Conservation (phyloP, 164 flowering plant genomes). For the Sedum album region DNA sequence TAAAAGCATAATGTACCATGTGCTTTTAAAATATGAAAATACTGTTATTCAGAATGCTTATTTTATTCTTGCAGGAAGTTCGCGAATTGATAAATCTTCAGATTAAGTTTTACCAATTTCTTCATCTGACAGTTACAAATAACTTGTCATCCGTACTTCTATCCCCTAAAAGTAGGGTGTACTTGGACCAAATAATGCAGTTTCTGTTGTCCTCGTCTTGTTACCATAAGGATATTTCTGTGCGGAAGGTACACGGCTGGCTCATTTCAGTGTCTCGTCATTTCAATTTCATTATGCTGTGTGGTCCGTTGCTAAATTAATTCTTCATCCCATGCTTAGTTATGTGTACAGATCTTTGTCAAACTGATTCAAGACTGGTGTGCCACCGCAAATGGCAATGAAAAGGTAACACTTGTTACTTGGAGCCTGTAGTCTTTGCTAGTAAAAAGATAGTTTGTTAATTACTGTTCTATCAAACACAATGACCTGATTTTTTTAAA, state of each 20-base stretch:
- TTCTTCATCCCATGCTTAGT: conserved; percentile 29
- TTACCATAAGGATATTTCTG: conserved; percentile 70
- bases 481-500: not conserved
- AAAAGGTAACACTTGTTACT: conserved; percentile 42
- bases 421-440: not conserved
- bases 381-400: conserved; percentile 49
- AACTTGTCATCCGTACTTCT: conserved; percentile 78
- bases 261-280: not conserved
- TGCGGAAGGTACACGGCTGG: conserved; percentile 56
- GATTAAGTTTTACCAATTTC: conserved; percentile 65
- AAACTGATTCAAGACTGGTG: conserved; percentile 94
- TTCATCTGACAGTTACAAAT: conserved; percentile 77
- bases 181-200: conserved; percentile 72
- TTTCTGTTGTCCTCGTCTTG: conserved; percentile 59
- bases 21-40: not conserved
- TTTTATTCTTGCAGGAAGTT: conserved; percentile 52
- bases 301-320: conserved; percentile 2
- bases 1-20: not conserved
- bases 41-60: not conserved
- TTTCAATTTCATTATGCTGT: not conserved
- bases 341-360: conserved; percentile 85
- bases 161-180: conserved; percentile 54
- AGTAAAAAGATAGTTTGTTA: not conserved
- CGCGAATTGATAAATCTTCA: conserved; percentile 95
- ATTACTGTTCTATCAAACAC: not conserved